phyloP scores from a whole-genome alignment of 208 protist species.

The Trypanosomatidae sp. region DNA sequence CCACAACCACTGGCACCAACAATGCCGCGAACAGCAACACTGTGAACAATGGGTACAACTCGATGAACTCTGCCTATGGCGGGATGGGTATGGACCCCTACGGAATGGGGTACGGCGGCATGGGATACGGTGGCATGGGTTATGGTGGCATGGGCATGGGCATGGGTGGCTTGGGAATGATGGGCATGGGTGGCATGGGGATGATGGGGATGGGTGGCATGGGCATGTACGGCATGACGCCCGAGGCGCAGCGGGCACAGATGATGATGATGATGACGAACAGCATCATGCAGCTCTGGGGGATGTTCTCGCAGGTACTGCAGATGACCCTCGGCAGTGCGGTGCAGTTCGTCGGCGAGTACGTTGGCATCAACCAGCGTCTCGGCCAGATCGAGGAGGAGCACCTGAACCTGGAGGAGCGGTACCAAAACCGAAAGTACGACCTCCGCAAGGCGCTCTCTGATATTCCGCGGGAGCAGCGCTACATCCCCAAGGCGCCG shows the following conservation, averaged over 20 bases:
- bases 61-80: no score
- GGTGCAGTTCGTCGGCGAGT: constrained; percentile 82
- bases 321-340: constrained; percentile 82
- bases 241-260: constrained; percentile 83
- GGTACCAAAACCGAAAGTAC: constrained; percentile 35
- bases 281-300: constrained; percentile 82
- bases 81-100: constrained; percentile 21
- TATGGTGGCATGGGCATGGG: constrained; percentile 16
- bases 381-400: constrained; percentile 57
- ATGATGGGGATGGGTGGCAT: constrained; percentile 58
- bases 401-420: constrained; percentile 47
- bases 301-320: constrained; percentile 84
- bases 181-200: constrained; percentile 42
- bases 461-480: constrained; percentile 37
- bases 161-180: constrained; percentile 33
- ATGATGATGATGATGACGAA: constrained; percentile 91
- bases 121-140: no score
- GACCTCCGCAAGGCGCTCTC: constrained; percentile 36
- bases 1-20: not conserved
- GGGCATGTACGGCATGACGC: constrained; percentile 80
- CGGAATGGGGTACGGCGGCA: no score
- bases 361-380: constrained; percentile 73
- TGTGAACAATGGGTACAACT: not conserved
- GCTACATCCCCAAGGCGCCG: constrained; percentile 25
- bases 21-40: constrained; percentile 1